phyloP scores from a whole-genome alignment of 257 asterid species.

The Solanum corneliomulleri region DNA sequence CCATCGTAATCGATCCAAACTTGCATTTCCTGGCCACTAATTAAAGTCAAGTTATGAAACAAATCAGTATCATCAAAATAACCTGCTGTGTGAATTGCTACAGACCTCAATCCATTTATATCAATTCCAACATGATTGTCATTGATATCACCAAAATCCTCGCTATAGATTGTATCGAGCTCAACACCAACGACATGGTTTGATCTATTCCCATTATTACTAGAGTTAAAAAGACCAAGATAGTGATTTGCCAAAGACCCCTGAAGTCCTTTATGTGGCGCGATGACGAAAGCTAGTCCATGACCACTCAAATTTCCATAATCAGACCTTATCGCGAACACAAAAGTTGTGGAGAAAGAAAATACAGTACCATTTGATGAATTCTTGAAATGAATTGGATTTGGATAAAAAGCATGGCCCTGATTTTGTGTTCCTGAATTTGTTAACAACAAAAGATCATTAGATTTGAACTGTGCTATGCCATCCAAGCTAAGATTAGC shows the following conservation, averaged over 20 bases:
- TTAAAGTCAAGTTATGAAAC: conserved; percentile 25
- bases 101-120: conserved; percentile 28
- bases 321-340: conserved; percentile 39
- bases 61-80: conserved; percentile 12
- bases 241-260: conserved; percentile 23
- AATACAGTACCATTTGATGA: conserved; percentile 11
- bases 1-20: conserved; percentile 52
- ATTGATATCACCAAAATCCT: conserved; percentile 27
- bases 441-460: conserved; percentile 38
- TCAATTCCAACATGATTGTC: conserved; percentile 59
- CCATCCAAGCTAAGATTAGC: conserved; percentile 42
- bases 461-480: conserved; percentile 22
- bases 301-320: conserved; percentile 33
- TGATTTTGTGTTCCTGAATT: conserved; percentile 19
- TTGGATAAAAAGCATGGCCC: conserved; percentile 49
- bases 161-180: conserved; percentile 38
- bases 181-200: conserved; percentile 53
- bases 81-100: conserved; percentile 11
- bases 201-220: conserved; percentile 24
- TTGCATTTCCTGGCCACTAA: conserved; percentile 30
- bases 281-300: conserved; percentile 43
- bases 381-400: conserved; percentile 37
- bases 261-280: conserved; percentile 32
- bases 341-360: conserved; percentile 51
- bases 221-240: conserved; percentile 43